Evolutionary conservation across 2,329 filamentous ascomycete genomes (phyloP).

Genomic region (Nigrograna mackinnonii): DNA sequence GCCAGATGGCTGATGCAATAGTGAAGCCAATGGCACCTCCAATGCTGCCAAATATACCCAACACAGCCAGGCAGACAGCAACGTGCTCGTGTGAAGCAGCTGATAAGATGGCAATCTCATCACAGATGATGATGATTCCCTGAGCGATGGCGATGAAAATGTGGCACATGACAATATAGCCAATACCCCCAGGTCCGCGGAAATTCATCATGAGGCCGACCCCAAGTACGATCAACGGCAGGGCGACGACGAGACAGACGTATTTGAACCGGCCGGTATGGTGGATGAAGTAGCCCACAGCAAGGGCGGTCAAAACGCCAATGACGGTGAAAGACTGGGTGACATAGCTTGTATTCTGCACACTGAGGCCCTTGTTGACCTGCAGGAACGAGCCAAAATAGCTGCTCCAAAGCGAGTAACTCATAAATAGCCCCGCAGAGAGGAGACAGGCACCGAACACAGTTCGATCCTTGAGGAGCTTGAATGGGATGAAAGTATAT

Average conservation of each 20-base stretch:
- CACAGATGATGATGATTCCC: conserved; percentile 26
- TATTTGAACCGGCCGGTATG: conserved; percentile 20
- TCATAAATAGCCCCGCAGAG: conserved; percentile 32
- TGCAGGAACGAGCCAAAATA: conserved; percentile 45
- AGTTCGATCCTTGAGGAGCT: conserved; percentile 35
- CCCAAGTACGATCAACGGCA: conserved; percentile 23
- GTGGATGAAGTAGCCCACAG: conserved; percentile 14
- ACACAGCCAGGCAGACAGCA: conserved; percentile 47
- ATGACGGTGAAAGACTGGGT: conserved; percentile 33
- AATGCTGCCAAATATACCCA: conserved; percentile 61
- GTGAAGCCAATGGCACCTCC: conserved; percentile 46
- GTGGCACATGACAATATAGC: conserved; percentile 34
- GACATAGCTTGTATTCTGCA: conserved; percentile 37
- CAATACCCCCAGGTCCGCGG: conserved; percentile 22
- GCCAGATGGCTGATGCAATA: conserved; percentile 66
- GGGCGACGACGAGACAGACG: conserved; percentile 13
- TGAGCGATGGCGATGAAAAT: conserved; percentile 28
- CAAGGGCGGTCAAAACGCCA: conserved; percentile 14
- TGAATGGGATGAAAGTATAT: conserved; percentile 44
- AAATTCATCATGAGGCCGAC: conserved; percentile 30
- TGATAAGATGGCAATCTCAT: conserved; percentile 24
- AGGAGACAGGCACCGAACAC: conserved; percentile 56
- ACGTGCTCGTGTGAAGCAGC: conserved; percentile 42
- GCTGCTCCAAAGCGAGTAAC: conserved; percentile 35
- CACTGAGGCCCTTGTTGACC: conserved; percentile 33